These are phyloP conservation scores for Clonostachys sp. DNA, from an alignment of 2,329 filamentous ascomycete species.

Conservation along the genomic window DNA sequence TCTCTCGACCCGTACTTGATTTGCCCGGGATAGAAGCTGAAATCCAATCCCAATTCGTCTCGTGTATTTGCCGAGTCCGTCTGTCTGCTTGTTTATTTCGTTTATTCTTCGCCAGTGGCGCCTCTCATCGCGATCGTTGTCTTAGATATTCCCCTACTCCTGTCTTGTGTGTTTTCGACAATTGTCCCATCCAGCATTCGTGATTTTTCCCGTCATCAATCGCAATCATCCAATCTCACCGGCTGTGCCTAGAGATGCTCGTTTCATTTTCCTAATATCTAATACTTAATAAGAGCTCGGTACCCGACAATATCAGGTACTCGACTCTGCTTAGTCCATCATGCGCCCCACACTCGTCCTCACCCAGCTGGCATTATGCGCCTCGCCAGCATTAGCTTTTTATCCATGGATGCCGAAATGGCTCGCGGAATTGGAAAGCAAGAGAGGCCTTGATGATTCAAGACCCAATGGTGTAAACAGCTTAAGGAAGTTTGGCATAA, in stretches of 20 bases:
- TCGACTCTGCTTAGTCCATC: constrained; percentile 8
- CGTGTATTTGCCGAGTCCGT: background rate
- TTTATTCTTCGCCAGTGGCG: background rate
- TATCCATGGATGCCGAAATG: constrained; percentile 36
- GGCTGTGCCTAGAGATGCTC: too few relatives aligned
- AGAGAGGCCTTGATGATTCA: constrained; percentile 10
- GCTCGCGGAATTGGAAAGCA: constrained; percentile 19
- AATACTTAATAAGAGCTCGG: background rate
- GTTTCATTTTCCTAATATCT: too few relatives aligned
- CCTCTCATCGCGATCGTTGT: too few relatives aligned
- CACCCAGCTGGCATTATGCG: constrained; percentile 42
- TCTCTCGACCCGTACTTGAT: too few relatives aligned
- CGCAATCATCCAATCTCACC: too few relatives aligned
- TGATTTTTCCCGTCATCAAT: too few relatives aligned
- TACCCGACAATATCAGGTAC: too few relatives aligned
- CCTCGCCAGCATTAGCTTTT: constrained; percentile 40
- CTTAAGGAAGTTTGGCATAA: constrained; percentile 25
- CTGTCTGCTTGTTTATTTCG: background rate
- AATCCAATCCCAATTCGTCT: background rate
- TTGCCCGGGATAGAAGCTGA: too few relatives aligned
- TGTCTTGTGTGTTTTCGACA: too few relatives aligned
- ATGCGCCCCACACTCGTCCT: constrained; percentile 36
- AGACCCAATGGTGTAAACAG: constrained; percentile 17
- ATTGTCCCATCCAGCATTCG: too few relatives aligned
- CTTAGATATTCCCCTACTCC: too few relatives aligned